A percentile compares a stretch with the other conserved stretches of the same genome.
phyloP scores from a whole-genome alignment of 768 basidiomycete genomes.

The Paxillus rubicundulus region DNA sequence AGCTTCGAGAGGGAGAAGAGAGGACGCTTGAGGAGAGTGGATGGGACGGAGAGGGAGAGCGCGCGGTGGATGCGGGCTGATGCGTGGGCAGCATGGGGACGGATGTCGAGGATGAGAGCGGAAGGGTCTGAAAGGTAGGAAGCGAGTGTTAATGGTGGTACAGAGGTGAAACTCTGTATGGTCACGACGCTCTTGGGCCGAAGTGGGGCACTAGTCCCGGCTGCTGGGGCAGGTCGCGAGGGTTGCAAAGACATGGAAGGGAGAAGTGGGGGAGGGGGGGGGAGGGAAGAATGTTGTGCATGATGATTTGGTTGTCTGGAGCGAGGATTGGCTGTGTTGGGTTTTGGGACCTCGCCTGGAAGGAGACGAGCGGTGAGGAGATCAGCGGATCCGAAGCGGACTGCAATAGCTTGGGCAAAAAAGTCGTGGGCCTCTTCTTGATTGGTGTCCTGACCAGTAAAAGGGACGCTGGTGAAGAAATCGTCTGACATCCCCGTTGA shows the following conservation, averaged over 20 bases:
- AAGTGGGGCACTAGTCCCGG: neutral
- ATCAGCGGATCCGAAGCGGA: slow-evolving; percentile 40
- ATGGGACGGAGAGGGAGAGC: slow-evolving; percentile 87
- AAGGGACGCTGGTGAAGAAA: slow-evolving; percentile 41
- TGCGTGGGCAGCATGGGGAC: slow-evolving; percentile 74
- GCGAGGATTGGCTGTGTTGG: slow-evolving; percentile 7
- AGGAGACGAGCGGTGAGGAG: slow-evolving; percentile 39
- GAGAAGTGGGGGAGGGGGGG: slow-evolving; percentile 31
- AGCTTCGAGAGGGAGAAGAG: slow-evolving; percentile 79
- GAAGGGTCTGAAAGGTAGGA: slow-evolving; percentile 33
- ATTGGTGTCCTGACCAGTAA: slow-evolving; percentile 15
- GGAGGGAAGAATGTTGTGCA: slow-evolving; percentile 24
- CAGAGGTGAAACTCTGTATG: slow-evolving; percentile 18
- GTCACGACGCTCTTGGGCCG: neutral
- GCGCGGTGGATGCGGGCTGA: slow-evolving; percentile 64
- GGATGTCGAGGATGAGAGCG: slow-evolving; percentile 80
- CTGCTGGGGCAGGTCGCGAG: neutral
- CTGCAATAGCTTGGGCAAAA: slow-evolving; percentile 56
- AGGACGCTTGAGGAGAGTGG: slow-evolving; percentile 90
- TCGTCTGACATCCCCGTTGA: slow-evolving; percentile 31
- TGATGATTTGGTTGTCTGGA: neutral
- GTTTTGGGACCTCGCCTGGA: slow-evolving; percentile 18
- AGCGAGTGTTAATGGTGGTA: slow-evolving; percentile 31
- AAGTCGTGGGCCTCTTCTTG: slow-evolving; percentile 32
- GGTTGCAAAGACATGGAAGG: slow-evolving; percentile 10